Evolutionary conservation across 352 stramenopile species (phyloP), one percentile per base, ranked within the genome.

Genomic region (Phytopythium oedochilum): DNA sequence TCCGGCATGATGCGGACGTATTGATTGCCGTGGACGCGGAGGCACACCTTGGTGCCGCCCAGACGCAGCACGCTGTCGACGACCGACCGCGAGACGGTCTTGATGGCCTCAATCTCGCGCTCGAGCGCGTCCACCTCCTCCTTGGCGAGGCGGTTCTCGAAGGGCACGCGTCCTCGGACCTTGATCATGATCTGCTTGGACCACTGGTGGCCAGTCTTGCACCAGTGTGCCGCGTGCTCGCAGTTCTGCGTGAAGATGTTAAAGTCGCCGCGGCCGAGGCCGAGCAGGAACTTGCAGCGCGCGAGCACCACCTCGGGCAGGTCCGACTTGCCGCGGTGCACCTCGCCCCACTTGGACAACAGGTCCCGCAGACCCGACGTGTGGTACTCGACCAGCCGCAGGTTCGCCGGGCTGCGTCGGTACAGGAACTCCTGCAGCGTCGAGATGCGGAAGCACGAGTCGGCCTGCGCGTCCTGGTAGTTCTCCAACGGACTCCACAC

Each of bases 211-310:
- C 80, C 80, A 15, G 80, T 90, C 66, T 86, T 90, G 56, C 80
- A 90, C 80, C 80, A 90, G 52, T 90, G 77, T n/a, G 80, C 80
- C 15, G 78, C 76, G 50, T 90, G 80, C 58, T 90, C 80, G 61
- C 80, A 90, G 63, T 90, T 90, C 59, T 90, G 80, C 9, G 71
- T 83, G 51, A 88, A 83, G 52, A 90, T 88, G 57, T 90, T 88
- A 39, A 90, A 90, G 42, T 90, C 78, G 14, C 80, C 80, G 23
- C 78, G 77, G 34, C 80, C 80, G 20, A 90, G 58, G 0, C 77
- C 80, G 10, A 90, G 53, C 15, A 90, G 59, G 45, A 88, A 88
- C 57, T 86, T 88, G 71, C 80, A 90, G 11, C 80, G 73, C 32
- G 80, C 74, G 23, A 90, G 63, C 43, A 90, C 76, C 11, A 90